Conservation (phyloP, 768 basidiomycete species). For the Mycena rebaudengoi region DNA sequence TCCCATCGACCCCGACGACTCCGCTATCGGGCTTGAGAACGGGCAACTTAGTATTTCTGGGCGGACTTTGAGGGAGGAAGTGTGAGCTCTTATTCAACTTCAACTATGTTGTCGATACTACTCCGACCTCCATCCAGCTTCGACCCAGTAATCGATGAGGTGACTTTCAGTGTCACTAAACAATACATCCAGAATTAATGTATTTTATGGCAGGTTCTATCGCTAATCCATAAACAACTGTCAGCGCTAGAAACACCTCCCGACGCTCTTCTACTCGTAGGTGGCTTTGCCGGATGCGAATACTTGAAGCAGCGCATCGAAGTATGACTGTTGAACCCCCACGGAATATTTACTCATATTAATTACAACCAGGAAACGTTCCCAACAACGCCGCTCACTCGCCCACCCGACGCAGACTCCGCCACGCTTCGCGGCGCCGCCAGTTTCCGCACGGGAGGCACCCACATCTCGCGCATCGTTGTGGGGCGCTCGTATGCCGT, state of each 20-base stretch:
- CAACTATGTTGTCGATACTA: neutral
- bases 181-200: too few species aligned
- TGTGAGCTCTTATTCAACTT: slow-evolving; percentile 37
- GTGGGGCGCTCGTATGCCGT: slow-evolving; percentile 87
- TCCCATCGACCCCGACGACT: slow-evolving; percentile 82
- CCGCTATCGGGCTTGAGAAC: slow-evolving; percentile 79
- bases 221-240: too few species aligned
- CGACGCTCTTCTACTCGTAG: slow-evolving; percentile 88
- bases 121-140: slow-evolving; percentile 47
- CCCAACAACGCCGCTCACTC: slow-evolving; percentile 78
- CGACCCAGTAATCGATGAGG: slow-evolving; percentile 83
- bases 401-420: slow-evolving; percentile 88
- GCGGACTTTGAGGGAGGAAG: slow-evolving; percentile 78
- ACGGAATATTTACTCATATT: too few species aligned
- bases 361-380: slow-evolving; percentile 65
- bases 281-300: slow-evolving; percentile 88
- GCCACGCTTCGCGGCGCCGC: slow-evolving; percentile 91
- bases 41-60: slow-evolving; percentile 89
- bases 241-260: too few species aligned
- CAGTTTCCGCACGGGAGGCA: slow-evolving; percentile 77
- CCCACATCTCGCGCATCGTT: slow-evolving; percentile 84
- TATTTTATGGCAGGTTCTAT: too few species aligned
- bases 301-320: slow-evolving; percentile 84
- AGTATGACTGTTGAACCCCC: slow-evolving; percentile 47
- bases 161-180: too few species aligned